A percentile compares a stretch with the other conserved stretches of the same genome.
Evolutionary conservation across 768 basidiomycete genomes (phyloP).

Genomic region (Kwoniella botswanensis): DNA sequence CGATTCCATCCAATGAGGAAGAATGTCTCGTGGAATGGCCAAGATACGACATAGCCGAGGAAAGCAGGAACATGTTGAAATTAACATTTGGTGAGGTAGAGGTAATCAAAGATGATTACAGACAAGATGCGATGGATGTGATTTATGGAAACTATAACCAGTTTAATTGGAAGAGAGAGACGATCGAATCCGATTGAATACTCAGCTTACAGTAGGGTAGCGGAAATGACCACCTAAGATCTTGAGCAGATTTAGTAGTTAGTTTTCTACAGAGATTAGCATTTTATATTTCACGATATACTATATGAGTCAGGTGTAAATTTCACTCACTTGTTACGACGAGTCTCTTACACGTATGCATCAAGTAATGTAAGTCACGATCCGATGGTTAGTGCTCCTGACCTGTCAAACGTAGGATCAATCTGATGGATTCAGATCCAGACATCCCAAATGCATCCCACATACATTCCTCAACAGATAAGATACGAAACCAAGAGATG

Average conservation of each 20-base stretch:
- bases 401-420: too few species aligned
- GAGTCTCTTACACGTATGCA: too few species aligned
- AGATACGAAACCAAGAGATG: background rate
- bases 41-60: conserved; percentile 17
- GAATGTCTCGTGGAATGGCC: conserved; percentile 36
- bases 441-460: conserved; percentile 8
- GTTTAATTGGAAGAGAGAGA: conserved; percentile 33
- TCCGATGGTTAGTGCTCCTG: too few species aligned
- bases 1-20: background rate
- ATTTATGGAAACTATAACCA: conserved; percentile 37
- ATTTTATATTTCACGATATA: too few species aligned
- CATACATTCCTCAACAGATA: background rate
- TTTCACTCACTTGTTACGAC: too few species aligned
- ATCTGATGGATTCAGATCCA: background rate
- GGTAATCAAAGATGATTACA: conserved; percentile 45
- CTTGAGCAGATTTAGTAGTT: too few species aligned
- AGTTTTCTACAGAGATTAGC: too few species aligned
- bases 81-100: conserved; percentile 34
- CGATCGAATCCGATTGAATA: too few species aligned
- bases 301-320: too few species aligned
- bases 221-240: too few species aligned
- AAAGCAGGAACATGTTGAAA: conserved; percentile 32
- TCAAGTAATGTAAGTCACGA: too few species aligned
- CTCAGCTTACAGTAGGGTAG: too few species aligned
- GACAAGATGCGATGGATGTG: conserved; percentile 41